Conservation (phyloP, 352 stramenopile species). For the Phytophthora meadii region DNA sequence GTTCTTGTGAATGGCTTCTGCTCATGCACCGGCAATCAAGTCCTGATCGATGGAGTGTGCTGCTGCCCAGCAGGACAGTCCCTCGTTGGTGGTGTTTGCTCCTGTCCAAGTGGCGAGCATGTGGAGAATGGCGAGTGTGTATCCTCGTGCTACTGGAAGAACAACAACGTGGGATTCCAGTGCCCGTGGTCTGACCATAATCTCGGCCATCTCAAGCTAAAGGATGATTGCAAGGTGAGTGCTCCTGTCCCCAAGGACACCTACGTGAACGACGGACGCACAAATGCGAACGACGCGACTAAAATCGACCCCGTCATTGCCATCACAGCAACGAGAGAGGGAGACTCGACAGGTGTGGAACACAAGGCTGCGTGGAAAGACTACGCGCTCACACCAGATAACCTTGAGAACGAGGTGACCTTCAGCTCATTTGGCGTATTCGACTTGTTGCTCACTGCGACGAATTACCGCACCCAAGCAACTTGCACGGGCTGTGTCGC, state of each 20-base stretch:
- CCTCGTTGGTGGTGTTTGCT: background rate
- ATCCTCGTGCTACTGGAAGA: slow-evolving; percentile 19
- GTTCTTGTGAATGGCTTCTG: slow-evolving; percentile 1
- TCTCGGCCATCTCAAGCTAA: slow-evolving; percentile 1
- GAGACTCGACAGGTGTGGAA: background rate
- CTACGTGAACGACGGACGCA: slow-evolving; percentile 28
- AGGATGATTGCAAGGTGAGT: slow-evolving; percentile 10
- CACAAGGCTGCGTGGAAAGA: slow-evolving; percentile 19
- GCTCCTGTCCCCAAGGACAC: slow-evolving; percentile 25
- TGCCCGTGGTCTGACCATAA: slow-evolving; percentile 2
- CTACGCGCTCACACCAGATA: slow-evolving; percentile 5
- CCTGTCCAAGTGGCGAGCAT: slow-evolving; percentile 6
- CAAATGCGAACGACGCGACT: slow-evolving; percentile 14
- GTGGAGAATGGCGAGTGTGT: slow-evolving; percentile 1
- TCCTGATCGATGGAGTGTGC: background rate
- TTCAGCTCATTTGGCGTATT: slow-evolving; percentile 39
- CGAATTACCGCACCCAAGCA: slow-evolving; percentile 21
- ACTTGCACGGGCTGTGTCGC: slow-evolving; percentile 35
- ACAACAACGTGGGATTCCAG: slow-evolving; percentile 6
- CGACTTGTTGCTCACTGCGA: slow-evolving; percentile 31
- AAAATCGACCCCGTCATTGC: slow-evolving; percentile 10
- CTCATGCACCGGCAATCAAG: background rate
- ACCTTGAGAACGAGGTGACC: slow-evolving; percentile 24
- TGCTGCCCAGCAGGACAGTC: background rate
- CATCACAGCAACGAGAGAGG: slow-evolving; percentile 22